phyloP scores from a whole-genome alignment of 2,329 filamentous ascomycete genomes.

The Ciborinia camelliae region DNA sequence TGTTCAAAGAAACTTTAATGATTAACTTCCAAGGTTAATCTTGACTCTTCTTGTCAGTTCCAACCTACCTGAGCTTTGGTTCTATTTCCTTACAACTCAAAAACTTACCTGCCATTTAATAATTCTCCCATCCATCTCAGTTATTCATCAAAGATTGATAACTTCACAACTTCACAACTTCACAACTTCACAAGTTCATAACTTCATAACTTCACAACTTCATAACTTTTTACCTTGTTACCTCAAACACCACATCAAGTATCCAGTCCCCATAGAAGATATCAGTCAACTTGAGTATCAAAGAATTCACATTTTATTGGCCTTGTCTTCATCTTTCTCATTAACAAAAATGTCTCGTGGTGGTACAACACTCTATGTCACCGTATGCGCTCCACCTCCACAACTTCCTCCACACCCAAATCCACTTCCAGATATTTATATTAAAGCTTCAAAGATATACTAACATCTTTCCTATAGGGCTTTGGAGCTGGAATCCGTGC shows the following conservation, averaged over 20 bases:
- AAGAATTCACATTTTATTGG: slow-evolving; percentile 3
- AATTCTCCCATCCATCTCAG: neutral
- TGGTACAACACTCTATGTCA: slow-evolving; percentile 94
- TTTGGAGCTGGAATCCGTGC: slow-evolving; percentile 98
- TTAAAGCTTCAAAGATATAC: slow-evolving; percentile 13
- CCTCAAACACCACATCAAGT: neutral
- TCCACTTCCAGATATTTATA: neutral
- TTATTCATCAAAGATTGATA: neutral
- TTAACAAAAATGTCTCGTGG: slow-evolving; percentile 76
- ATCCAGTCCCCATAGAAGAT: neutral
- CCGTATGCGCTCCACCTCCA: slow-evolving; percentile 40
- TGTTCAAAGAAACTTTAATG: slow-evolving; percentile 2
- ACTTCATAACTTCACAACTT: no score
- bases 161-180: no score
- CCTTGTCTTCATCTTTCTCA: slow-evolving; percentile 14
- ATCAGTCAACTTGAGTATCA: slow-evolving; percentile 3
- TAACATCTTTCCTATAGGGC: slow-evolving; percentile 47
- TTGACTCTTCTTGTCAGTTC: neutral
- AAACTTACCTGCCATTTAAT: neutral
- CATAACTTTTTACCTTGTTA: neutral
- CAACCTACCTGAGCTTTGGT: neutral
- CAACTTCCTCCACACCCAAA: slow-evolving; percentile 24
- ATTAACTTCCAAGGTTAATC: neutral
- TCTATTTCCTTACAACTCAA: neutral
- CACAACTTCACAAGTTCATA: no score